Percentiles rank a stretch among this genome's conserved stretches.
Conservation (phyloP, 225 moss, liverwort and hornwort species). For the Polytrichum commune region DNA sequence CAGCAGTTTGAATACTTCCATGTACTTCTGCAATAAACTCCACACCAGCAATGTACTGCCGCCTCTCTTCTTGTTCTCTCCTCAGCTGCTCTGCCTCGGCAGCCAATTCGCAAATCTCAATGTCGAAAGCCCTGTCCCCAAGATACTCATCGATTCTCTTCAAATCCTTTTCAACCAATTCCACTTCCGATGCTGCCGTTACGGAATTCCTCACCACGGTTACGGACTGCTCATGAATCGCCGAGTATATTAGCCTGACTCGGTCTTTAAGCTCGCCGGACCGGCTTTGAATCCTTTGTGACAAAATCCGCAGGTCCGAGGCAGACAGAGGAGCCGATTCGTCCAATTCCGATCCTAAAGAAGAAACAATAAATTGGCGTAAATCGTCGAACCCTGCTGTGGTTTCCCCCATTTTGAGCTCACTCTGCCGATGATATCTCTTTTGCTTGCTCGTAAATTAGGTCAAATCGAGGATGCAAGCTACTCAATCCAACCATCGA, state of each 20-base stretch:
- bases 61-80: conserved; percentile 59
- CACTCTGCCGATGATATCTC: too few relatives aligned
- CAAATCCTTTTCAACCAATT: conserved; percentile 44
- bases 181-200: conserved; percentile 41
- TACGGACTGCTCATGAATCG: conserved; percentile 36
- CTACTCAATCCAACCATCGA: too few relatives aligned
- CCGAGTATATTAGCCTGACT: conserved; percentile 38
- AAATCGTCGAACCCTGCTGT: conserved; percentile 26
- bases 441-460: not conserved
- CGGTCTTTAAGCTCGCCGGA: conserved; percentile 64
- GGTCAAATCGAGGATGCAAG: not conserved
- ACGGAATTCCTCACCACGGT: conserved; percentile 37
- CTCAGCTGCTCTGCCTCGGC: conserved; percentile 41
- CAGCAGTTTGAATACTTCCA: conserved; percentile 49
- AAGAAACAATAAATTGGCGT: conserved; percentile 28
- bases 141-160: conserved; percentile 41
- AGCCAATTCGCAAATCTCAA: conserved; percentile 68
- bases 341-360: conserved; percentile 36
- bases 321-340: conserved; percentile 67
- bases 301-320: conserved; percentile 68
- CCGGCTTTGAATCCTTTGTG: conserved; percentile 48
- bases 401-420: conserved; percentile 14
- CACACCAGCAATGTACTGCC: conserved; percentile 62
- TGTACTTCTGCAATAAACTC: conserved; percentile 53
- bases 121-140: conserved; percentile 61